Base-by-base conservation (phyloP, 2,329 filamentous ascomycete genomes). In the Tolypocladium ovalisporum region DNA sequence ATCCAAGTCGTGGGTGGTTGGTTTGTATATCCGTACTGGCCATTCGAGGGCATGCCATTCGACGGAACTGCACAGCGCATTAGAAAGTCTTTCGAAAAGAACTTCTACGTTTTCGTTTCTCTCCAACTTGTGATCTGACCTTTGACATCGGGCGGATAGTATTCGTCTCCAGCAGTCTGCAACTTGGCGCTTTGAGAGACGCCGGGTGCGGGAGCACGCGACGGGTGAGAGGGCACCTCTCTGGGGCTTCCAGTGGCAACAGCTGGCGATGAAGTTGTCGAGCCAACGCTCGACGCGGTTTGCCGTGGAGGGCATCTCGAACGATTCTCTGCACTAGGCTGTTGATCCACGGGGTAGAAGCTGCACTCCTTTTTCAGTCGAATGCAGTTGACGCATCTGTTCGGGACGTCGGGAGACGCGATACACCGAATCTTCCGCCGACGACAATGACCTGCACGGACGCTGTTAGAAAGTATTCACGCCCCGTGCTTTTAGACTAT, bases 391-490 rank as follows among this genome's bases (percentile, higher is more conserved):
- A 88, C 84, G 73, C 93, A 97, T 62, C 91, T 86, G 52, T 86
- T 85, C 66, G 89, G 83, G 12, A 95, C 90, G 62, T 86, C 84
- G 54, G 83, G 79, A 10, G 89, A 84, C 49, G 90, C 80, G 55
- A 96, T 84, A 72, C 93, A 97, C 73, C 93, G 82, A 61, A 97
- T 97, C 74, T 97, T 97, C 64, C 93, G 87, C 69, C 89, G 83
- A 67, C 93, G 89, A 70, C 93, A 97, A 70, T 97, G 90, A 57
- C 88, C 93, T 97, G 34, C 34, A 35, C 2, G n/a, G 47, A 13
- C 22, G 35, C 10, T 37, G 19, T 55, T 34, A 32, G 35, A 52
- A 10, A 17, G 19, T 12, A 4, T 19, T 12, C 27, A 10, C 8
- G 4, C 27, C 24, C 44, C 6, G 8, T 4, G 47, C 4, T n/a